phyloP scores from a whole-genome alignment of 352 stramenopile genomes.

The Pythium aquatile region DNA sequence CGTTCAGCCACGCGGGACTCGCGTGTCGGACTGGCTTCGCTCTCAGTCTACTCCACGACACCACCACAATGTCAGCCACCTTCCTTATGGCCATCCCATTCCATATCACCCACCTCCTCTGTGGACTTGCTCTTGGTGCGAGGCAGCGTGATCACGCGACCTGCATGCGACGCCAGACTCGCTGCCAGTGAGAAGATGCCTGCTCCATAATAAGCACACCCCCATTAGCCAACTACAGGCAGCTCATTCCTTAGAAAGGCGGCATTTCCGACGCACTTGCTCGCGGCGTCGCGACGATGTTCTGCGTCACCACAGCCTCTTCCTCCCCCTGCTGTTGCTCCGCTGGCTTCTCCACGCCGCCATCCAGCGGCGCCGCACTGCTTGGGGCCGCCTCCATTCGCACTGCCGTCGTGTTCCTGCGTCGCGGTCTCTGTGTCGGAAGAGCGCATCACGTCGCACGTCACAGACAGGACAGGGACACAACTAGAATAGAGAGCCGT shows the following conservation, averaged over 20 bases:
- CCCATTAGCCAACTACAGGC: background rate
- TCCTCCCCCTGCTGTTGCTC: background rate
- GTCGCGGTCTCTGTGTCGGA: background rate
- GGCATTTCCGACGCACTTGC: background rate
- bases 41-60: conserved; percentile 21
- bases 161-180: conserved; percentile 21
- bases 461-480: conserved; percentile 20
- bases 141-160: conserved; percentile 16
- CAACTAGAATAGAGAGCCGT: conserved; percentile 3
- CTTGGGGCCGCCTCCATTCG: background rate
- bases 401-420: background rate
- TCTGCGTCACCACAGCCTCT: background rate
- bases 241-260: background rate
- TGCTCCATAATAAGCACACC: background rate
- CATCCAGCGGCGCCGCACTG: background rate
- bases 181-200: conserved; percentile 20
- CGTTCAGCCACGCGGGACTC: background rate
- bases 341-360: background rate
- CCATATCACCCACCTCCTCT: background rate
- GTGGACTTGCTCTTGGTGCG: conserved; percentile 8
- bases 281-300: background rate
- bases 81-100: no score
- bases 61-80: background rate
- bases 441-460: conserved; percentile 1
- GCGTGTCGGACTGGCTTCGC: conserved; percentile 26